These are phyloP conservation scores for Ustilago tritici DNA, from an alignment of 1,284 basidiomycete species.

Conservation along the genomic window DNA sequence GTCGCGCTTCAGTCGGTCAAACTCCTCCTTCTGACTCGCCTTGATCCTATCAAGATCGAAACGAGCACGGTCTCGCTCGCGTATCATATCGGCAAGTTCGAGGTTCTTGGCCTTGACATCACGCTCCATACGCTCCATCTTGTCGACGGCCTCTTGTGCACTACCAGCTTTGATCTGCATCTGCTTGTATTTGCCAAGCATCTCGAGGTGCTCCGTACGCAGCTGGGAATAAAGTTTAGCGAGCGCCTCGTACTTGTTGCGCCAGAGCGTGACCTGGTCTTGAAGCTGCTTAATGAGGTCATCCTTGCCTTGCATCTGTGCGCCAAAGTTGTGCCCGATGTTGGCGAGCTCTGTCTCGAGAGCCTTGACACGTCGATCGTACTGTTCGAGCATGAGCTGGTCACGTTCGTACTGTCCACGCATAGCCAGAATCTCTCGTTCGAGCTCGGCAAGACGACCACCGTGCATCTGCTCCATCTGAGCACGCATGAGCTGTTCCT, in stretches of 20 bases:
- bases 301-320: conserved; percentile 92
- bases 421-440: conserved; percentile 91
- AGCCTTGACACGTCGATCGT: conserved; percentile 95
- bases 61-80: conserved; percentile 93
- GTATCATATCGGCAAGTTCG: conserved; percentile 98
- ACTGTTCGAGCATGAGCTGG: conserved; percentile 97
- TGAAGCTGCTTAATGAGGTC: conserved; percentile 95
- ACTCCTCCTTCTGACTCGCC: conserved; percentile 89
- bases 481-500: conserved; percentile 83
- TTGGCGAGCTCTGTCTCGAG: conserved; percentile 90
- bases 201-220: conserved; percentile 94
- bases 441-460: conserved; percentile 79
- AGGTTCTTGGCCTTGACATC: conserved; percentile 98
- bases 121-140: conserved; percentile 98
- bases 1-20: conserved; percentile 92
- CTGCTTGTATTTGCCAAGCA: conserved; percentile 96
- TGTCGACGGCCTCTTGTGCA: conserved; percentile 97
- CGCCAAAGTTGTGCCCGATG: conserved; percentile 82
- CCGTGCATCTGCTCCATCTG: conserved; percentile 77
- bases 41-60: conserved; percentile 98
- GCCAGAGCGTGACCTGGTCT: conserved; percentile 96
- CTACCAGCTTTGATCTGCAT: conserved; percentile 98
- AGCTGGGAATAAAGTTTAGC: conserved; percentile 99
- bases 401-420: conserved; percentile 97
- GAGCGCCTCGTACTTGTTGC: conserved; percentile 98